Percentiles rank a stretch among this genome's conserved stretches.
Conservation (phyloP, 2,329 filamentous ascomycete genomes). For the Sporothrix curviconia region DNA sequence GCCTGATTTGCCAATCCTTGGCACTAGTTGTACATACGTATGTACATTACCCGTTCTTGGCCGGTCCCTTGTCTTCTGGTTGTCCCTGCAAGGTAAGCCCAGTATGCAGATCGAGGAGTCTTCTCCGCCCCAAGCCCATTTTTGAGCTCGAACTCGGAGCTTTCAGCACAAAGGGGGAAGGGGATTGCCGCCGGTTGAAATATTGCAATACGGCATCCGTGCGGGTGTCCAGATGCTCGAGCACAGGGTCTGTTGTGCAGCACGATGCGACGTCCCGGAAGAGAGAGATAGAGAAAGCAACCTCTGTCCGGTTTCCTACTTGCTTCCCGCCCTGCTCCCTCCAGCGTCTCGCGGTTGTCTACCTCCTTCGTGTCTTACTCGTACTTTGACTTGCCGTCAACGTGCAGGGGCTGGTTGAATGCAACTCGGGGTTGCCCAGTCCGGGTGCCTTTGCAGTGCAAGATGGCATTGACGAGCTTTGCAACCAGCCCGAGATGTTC, state of each 20-base stretch:
- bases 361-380: too few species aligned
- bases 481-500: too few species aligned
- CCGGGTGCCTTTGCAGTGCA: too few species aligned
- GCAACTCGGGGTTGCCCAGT: too few species aligned
- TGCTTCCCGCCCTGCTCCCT: neutral
- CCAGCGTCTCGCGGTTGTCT: neutral
- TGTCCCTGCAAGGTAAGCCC: neutral
- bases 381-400: too few species aligned
- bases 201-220: neutral
- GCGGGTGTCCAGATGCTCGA: neutral
- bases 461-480: too few species aligned
- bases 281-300: neutral
- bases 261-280: neutral
- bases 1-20: slow-evolving; percentile 3
- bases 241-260: neutral
- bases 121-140: too few species aligned
- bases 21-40: neutral
- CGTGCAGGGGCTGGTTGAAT: too few species aligned
- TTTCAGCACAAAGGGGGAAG: neutral
- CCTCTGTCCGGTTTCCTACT: neutral
- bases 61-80: neutral
- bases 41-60: neutral
- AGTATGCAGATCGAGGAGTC: neutral
- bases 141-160: too few species aligned
- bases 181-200: neutral